Conservation (phyloP, 805 yeast genomes). For the Saccharomycopsis lassenensis region DNA sequence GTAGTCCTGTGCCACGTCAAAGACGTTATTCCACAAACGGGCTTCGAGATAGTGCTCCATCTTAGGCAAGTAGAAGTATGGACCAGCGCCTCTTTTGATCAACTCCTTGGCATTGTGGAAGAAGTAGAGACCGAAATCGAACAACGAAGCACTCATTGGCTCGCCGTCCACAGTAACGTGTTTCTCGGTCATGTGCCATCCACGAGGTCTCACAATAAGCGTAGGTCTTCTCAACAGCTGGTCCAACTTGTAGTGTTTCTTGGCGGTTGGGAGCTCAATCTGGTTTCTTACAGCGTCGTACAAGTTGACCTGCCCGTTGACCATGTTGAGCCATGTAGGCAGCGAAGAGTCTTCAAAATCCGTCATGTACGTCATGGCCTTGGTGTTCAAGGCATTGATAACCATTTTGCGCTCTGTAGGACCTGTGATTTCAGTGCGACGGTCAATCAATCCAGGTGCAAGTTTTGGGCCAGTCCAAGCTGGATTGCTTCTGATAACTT, state of each 20-base stretch:
- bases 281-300: slow-evolving; percentile 67
- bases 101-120: slow-evolving; percentile 61
- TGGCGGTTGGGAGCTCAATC: slow-evolving; percentile 40
- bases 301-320: slow-evolving; percentile 72
- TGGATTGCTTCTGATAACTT: slow-evolving; percentile 55
- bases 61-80: slow-evolving; percentile 75
- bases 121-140: slow-evolving; percentile 72
- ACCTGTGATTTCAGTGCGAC: slow-evolving; percentile 78
- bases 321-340: slow-evolving; percentile 73
- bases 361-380: slow-evolving; percentile 75
- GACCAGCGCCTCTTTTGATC: slow-evolving; percentile 58
- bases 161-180: slow-evolving; percentile 64
- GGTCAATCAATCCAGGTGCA: slow-evolving; percentile 61
- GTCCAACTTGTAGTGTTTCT: slow-evolving; percentile 35
- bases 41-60: slow-evolving; percentile 84
- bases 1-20: slow-evolving; percentile 65
- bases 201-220: slow-evolving; percentile 76
- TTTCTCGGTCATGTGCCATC: slow-evolving; percentile 75
- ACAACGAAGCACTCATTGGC: slow-evolving; percentile 66
- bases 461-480: slow-evolving; percentile 68
- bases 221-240: slow-evolving; percentile 45
- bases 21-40: slow-evolving; percentile 72
- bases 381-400: slow-evolving; percentile 68
- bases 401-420: slow-evolving; percentile 81
- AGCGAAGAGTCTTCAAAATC: slow-evolving; percentile 80